A percentile compares a stretch with the other conserved stretches of the same genome.
Evolutionary conservation across 1,284 basidiomycete genomes (phyloP).

Genomic region (Puccinia sorghi): DNA sequence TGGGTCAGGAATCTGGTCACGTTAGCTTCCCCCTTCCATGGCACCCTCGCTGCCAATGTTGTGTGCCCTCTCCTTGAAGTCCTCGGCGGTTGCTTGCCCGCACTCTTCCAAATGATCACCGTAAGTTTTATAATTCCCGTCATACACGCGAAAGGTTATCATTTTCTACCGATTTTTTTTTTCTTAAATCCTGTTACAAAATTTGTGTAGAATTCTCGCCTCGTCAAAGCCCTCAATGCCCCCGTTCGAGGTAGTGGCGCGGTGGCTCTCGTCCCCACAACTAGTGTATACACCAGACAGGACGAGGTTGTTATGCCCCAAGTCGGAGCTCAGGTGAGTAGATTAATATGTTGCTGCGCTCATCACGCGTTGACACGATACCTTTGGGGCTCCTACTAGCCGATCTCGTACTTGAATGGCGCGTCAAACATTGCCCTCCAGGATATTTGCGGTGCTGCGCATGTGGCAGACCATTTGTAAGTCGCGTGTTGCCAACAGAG

Average conservation of each 20-base stretch:
- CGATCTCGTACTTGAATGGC: constrained; percentile 5
- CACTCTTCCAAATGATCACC: background rate
- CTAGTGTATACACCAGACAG: background rate
- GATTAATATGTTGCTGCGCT: background rate
- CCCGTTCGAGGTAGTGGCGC: background rate
- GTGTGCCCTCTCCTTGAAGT: background rate
- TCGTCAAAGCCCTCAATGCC: constrained; percentile 19
- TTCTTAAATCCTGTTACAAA: no score
- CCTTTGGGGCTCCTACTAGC: background rate
- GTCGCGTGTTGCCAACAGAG: background rate
- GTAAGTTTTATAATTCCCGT: constrained; percentile 10
- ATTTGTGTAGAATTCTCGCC: background rate
- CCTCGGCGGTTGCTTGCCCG: constrained; percentile 25
- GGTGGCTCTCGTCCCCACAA: constrained; percentile 20
- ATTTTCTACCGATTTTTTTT: no score
- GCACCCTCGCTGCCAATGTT: background rate
- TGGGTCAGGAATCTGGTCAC: background rate
- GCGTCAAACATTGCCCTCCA: constrained; percentile 25
- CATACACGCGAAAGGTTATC: no score
- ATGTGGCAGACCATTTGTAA: constrained; percentile 28
- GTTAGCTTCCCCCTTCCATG: constrained; percentile 12
- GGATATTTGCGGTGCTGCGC: constrained; percentile 11
- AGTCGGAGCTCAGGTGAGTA: constrained; percentile 11
- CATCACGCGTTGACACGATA: background rate
- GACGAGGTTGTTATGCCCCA: constrained; percentile 33